These are phyloP conservation scores for Pichia sp. DNA, from an alignment of 1,139 yeast species.

Conservation along the genomic window DNA sequence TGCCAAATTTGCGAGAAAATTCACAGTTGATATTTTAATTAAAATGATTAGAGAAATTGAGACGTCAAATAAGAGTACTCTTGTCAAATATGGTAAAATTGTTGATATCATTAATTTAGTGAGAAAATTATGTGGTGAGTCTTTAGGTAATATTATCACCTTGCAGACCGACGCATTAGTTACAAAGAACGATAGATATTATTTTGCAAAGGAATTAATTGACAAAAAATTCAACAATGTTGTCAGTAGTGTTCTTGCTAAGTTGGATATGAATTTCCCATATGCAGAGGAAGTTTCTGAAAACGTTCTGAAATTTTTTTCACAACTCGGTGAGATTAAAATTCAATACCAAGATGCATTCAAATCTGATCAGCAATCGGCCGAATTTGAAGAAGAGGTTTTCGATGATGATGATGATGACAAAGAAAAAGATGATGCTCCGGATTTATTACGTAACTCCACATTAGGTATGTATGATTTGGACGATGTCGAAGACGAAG, in stretches of 20 bases:
- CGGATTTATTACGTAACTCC: constrained; percentile 79
- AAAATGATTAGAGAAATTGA: constrained; percentile 51
- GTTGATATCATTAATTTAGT: constrained; percentile 50
- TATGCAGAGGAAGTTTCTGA: constrained; percentile 50
- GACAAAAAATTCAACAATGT: constrained; percentile 58
- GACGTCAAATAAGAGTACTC: constrained; percentile 27
- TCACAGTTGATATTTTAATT: constrained; percentile 61
- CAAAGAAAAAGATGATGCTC: constrained; percentile 55
- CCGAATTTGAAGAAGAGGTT: constrained; percentile 56
- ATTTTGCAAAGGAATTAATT: constrained; percentile 52
- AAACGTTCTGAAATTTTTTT: constrained; percentile 51
- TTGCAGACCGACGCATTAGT: constrained; percentile 19
- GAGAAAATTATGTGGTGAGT: constrained; percentile 33
- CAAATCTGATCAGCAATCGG: constrained; percentile 37
- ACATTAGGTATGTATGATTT: constrained; percentile 93
- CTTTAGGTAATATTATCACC: constrained; percentile 25
- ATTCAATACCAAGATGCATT: constrained; percentile 51
- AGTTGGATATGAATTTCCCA: constrained; percentile 66
- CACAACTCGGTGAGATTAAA: constrained; percentile 54
- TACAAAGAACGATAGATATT: constrained; percentile 49
- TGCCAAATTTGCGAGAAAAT: constrained; percentile 63
- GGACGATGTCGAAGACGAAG: constrained; percentile 63
- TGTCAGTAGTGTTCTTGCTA: constrained; percentile 50
- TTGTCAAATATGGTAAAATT: constrained; percentile 43
- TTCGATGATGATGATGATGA: constrained; percentile 49